Conservation (phyloP, 495 filamentous ascomycete species). For the Hyaloscypha finlandica region DNA sequence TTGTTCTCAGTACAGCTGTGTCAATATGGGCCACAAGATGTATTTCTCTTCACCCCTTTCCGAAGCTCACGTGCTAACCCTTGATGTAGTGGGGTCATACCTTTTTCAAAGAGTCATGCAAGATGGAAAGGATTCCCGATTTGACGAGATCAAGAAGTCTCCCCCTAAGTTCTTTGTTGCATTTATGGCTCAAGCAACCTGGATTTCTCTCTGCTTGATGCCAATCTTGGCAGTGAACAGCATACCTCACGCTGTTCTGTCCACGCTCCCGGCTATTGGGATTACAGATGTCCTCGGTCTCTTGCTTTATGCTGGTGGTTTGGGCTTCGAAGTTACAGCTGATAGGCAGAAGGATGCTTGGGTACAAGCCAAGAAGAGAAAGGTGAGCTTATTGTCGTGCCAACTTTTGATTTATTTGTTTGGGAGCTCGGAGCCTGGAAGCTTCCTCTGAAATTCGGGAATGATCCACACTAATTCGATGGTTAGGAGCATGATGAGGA, state of each 20-base stretch:
- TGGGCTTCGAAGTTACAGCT: slow-evolving; percentile 59
- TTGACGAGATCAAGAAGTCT: slow-evolving; percentile 57
- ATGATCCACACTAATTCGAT: no score
- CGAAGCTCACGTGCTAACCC: slow-evolving; percentile 4
- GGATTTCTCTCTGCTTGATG: slow-evolving; percentile 62
- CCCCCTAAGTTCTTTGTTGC: slow-evolving; percentile 54
- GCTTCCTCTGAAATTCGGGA: no score
- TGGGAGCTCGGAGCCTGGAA: no score
- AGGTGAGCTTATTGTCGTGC: no score
- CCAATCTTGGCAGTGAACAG: slow-evolving; percentile 62
- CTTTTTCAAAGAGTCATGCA: slow-evolving; percentile 57
- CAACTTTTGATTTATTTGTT: no score
- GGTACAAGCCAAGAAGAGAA: slow-evolving; percentile 51
- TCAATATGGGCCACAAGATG: slow-evolving; percentile 59
- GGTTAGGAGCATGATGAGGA: slow-evolving; percentile 58
- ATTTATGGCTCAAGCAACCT: slow-evolving; percentile 61
- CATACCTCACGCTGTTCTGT: slow-evolving; percentile 50
- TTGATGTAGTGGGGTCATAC: slow-evolving; percentile 55
- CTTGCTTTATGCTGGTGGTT: slow-evolving; percentile 53
- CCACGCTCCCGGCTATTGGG: slow-evolving; percentile 41
- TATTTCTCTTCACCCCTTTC: slow-evolving; percentile 29
- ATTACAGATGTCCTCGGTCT: slow-evolving; percentile 55
- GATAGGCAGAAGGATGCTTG: slow-evolving; percentile 62
- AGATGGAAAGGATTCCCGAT: slow-evolving; percentile 59
- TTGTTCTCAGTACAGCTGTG: slow-evolving; percentile 56